Percentiles rank a stretch among this genome's conserved stretches.
Conservation (phyloP, 106 monocot genomes). For the Acorus calamus region DNA sequence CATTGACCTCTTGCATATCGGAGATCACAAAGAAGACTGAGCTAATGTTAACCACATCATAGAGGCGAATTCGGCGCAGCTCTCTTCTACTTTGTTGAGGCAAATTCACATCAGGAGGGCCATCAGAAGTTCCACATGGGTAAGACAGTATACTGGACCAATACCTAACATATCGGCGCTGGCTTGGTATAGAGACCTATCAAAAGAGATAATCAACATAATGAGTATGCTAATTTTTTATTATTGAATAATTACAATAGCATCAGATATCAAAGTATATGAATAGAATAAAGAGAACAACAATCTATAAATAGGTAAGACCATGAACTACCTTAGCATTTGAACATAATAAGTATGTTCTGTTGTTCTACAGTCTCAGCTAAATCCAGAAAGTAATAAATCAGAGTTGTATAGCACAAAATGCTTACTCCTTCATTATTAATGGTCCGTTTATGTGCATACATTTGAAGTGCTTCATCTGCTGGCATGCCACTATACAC, state of each 20-base stretch:
- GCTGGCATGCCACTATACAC: constrained; percentile 37
- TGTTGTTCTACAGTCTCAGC: no score
- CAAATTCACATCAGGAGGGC: constrained; percentile 25
- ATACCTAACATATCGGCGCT: constrained; percentile 46
- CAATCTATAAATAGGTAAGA: no score
- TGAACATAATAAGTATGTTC: not conserved
- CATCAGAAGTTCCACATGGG: not conserved
- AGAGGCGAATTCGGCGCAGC: constrained; percentile 32
- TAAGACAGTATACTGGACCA: constrained; percentile 30
- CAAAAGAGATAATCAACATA: not conserved
- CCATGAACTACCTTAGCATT: no score
- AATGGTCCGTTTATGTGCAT: constrained; percentile 37
- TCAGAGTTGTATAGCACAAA: not conserved
- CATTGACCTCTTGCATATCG: constrained; percentile 35
- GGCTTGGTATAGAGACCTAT: constrained; percentile 53
- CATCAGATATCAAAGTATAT: no score
- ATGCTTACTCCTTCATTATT: constrained; percentile 38
- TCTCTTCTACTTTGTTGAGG: constrained; percentile 28
- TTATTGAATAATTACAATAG: no score
- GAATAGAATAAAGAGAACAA: no score
- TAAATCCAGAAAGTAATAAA: no score
- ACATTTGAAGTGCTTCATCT: constrained; percentile 44
- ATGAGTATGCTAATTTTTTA: no score
- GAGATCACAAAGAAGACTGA: constrained; percentile 34
- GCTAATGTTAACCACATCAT: constrained; percentile 29